Percentiles rank a stretch among this genome's conserved stretches.
Conservation (phyloP, 192 early-diverging fungal species). For the Gamsiella multidivaricata region DNA sequence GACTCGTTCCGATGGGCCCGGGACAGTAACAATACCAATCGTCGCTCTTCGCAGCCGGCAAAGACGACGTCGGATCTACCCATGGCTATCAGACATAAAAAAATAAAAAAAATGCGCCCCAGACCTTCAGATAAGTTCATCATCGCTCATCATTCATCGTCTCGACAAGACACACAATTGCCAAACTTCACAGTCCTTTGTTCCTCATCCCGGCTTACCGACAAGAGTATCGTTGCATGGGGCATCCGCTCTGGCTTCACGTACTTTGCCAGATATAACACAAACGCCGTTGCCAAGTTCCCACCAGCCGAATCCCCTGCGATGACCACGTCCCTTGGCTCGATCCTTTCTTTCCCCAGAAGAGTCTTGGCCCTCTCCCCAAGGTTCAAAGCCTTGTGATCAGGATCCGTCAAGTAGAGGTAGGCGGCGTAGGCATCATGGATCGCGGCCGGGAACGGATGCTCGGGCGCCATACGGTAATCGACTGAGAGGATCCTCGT, state of each 20-base stretch:
- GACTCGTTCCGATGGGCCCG: slow-evolving; percentile 13
- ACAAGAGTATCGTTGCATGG: slow-evolving; percentile 24
- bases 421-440: slow-evolving; percentile 86
- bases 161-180: not conserved
- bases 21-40: slow-evolving; percentile 49
- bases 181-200: too few relatives aligned
- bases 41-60: slow-evolving; percentile 17
- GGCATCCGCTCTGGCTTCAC: slow-evolving; percentile 40
- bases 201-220: too few relatives aligned
- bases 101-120: too few relatives aligned
- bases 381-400: slow-evolving; percentile 55
- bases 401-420: slow-evolving; percentile 67
- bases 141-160: too few relatives aligned
- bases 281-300: slow-evolving; percentile 62
- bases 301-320: slow-evolving; percentile 81
- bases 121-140: not conserved
- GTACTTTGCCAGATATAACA: slow-evolving; percentile 34
- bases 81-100: slow-evolving; percentile 11
- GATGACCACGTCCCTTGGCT: slow-evolving; percentile 67
- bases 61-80: slow-evolving; percentile 32
- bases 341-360: slow-evolving; percentile 18
- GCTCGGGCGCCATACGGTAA: slow-evolving; percentile 86
- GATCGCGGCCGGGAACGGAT: slow-evolving; percentile 85
- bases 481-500: slow-evolving; percentile 59
- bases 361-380: not conserved